Evolutionary conservation across 192 early-diverging fungal species (phyloP).

Genomic region (Coemansia erecta): DNA sequence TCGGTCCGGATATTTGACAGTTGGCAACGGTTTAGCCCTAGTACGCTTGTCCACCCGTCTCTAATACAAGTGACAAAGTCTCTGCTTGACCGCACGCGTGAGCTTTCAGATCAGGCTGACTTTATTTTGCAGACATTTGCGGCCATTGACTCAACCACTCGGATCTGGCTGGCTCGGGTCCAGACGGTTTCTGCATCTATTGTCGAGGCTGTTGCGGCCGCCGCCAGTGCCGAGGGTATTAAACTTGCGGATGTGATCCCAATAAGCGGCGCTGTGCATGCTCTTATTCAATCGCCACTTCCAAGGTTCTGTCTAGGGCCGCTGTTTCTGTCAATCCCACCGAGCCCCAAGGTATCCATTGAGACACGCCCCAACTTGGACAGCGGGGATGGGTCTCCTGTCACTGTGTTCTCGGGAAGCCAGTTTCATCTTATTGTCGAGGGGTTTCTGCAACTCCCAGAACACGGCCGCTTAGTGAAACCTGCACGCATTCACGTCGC

Average conservation of each 20-base stretch:
- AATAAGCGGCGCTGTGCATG: not conserved
- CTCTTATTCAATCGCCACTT: not conserved
- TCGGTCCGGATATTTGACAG: slow-evolving; percentile 12
- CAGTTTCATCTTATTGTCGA: slow-evolving; percentile 45
- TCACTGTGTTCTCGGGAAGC: slow-evolving; percentile 31
- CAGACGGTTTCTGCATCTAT: not conserved
- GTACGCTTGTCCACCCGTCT: slow-evolving; percentile 8
- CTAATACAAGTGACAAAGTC: slow-evolving; percentile 7
- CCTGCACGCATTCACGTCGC: slow-evolving; percentile 20
- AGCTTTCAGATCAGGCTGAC: slow-evolving; percentile 16
- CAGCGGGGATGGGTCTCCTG: not conserved
- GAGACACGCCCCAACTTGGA: slow-evolving; percentile 38
- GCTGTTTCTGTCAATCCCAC: slow-evolving; percentile 29
- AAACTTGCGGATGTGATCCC: not conserved
- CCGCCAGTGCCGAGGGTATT: not conserved
- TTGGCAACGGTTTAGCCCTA: slow-evolving; percentile 7
- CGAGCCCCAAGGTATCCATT: slow-evolving; percentile 24
- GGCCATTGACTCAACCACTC: slow-evolving; percentile 16
- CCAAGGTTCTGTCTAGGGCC: slow-evolving; percentile 15
- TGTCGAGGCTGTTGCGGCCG: not conserved
- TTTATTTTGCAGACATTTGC: slow-evolving; percentile 12
- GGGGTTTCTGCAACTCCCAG: slow-evolving; percentile 36
- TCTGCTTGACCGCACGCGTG: slow-evolving; percentile 9
- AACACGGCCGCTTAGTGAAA: not conserved
- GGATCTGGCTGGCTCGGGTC: slow-evolving; percentile 21